phyloP scores from a whole-genome alignment of 2,329 filamentous ascomycete genomes.

The Beauveria varroae region DNA sequence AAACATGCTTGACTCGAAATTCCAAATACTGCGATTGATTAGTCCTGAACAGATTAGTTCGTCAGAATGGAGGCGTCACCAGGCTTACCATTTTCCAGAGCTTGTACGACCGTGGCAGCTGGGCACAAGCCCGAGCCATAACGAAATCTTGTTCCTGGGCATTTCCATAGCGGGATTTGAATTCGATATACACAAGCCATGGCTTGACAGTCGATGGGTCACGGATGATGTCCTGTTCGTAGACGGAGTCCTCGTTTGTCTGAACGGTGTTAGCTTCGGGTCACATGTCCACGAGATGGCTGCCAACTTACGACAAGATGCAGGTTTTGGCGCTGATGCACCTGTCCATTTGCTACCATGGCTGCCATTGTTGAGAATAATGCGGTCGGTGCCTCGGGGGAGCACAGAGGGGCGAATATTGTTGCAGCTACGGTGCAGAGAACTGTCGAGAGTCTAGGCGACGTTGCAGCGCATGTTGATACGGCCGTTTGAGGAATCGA shows the following conservation, averaged over 20 bases:
- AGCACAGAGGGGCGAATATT: not conserved
- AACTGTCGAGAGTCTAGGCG: not conserved
- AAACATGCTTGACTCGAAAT: constrained; percentile 74
- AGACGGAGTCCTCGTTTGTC: constrained; percentile 83
- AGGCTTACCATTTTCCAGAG: constrained; percentile 81
- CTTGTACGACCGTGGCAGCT: constrained; percentile 93
- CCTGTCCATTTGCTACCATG: constrained; percentile 21
- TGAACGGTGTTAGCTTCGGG: constrained; percentile 26
- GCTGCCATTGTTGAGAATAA: constrained; percentile 13
- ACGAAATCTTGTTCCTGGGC: constrained; percentile 77
- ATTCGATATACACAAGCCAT: constrained; percentile 90
- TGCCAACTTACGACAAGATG: constrained; percentile 38
- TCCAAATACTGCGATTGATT: constrained; percentile 62
- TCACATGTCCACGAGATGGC: not conserved
- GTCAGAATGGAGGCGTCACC: not conserved
- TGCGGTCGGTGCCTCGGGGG: not conserved
- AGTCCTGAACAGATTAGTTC: not conserved
- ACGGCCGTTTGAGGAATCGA: not conserved
- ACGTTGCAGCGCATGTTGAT: constrained; percentile 6
- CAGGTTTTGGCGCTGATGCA: constrained; percentile 38
- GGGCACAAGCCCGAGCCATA: constrained; percentile 83
- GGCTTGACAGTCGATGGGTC: constrained; percentile 81
- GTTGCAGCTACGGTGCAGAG: not conserved
- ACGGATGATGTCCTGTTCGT: constrained; percentile 91
- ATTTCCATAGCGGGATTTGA: constrained; percentile 81